Conservation (phyloP, 2,329 filamentous ascomycete species). For the Colletotrichum sp. region DNA sequence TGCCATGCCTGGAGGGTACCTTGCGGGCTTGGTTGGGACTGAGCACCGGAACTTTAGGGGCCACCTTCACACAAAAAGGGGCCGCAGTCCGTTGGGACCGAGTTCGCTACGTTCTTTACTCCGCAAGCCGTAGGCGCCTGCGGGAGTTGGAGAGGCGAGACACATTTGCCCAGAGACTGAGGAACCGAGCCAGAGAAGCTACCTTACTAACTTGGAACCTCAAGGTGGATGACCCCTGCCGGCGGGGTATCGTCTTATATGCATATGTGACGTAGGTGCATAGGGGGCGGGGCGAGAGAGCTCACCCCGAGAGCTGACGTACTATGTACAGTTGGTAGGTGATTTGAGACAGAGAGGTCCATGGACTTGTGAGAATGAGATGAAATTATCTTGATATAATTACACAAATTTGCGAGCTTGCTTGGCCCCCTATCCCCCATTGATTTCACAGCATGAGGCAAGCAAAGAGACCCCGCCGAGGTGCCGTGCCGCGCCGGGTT, state of each 20-base stretch:
- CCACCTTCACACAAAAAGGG: neutral
- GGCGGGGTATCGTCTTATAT: constrained; percentile 12
- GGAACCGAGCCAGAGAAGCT: neutral
- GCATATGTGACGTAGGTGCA: constrained; percentile 12
- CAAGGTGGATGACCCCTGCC: neutral
- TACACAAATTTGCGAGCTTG: neutral
- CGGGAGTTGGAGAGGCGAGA: neutral
- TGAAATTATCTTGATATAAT: neutral
- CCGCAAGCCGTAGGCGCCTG: neutral
- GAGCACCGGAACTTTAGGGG: neutral
- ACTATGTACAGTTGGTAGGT: neutral
- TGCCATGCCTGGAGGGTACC: neutral
- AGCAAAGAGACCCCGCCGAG: neutral
- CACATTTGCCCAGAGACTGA: neutral
- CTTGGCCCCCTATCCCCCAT: neutral
- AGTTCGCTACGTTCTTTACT: neutral
- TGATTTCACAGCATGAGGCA: neutral
- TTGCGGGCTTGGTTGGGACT: neutral
- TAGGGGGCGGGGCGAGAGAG: neutral
- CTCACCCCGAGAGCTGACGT: neutral
- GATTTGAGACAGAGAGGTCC: neutral
- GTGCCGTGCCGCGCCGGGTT: neutral
- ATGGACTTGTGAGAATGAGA: neutral
- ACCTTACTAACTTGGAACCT: neutral
- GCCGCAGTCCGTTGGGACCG: neutral